Evolutionary conservation across 163 green algal species (phyloP).

Genomic region (Chlamydomonas reinhardtii): DNA sequence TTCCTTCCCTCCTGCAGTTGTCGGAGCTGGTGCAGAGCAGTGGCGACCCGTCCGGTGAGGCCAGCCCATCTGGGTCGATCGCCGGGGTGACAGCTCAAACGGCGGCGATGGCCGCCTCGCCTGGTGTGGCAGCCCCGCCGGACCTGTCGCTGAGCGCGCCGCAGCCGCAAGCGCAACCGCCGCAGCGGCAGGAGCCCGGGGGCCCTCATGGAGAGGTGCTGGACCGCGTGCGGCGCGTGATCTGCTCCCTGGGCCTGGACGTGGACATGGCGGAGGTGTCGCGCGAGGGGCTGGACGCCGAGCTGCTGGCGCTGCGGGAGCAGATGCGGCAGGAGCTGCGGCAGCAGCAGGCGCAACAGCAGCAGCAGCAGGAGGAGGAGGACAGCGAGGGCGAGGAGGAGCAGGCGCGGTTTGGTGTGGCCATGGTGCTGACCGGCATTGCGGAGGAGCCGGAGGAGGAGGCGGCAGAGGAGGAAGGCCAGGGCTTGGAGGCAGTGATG

Average conservation of each 20-base stretch:
- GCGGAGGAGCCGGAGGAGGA: neutral
- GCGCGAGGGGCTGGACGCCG: neutral
- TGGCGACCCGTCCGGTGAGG: neutral
- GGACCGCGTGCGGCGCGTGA: slow-evolving; percentile 5
- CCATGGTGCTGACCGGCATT: too few species aligned
- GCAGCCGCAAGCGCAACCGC: neutral
- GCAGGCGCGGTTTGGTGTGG: too few species aligned
- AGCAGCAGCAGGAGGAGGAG: neutral
- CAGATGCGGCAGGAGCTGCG: neutral
- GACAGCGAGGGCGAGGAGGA: neutral
- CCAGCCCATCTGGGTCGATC: too few species aligned
- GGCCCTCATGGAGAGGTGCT: neutral
- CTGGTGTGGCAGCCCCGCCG: neutral
- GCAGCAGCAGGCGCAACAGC: neutral
- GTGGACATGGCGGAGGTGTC: slow-evolving; percentile 17
- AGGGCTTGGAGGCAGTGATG: too few species aligned
- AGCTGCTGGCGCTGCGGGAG: slow-evolving; percentile 34
- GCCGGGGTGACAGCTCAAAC: too few species aligned
- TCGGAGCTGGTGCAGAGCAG: neutral
- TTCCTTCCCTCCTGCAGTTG: neutral
- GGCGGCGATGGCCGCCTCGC: neutral
- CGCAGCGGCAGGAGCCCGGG: neutral
- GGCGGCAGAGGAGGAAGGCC: too few species aligned
- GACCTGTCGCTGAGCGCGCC: neutral
- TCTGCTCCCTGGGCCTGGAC: slow-evolving; percentile 19